Percentiles rank a stretch among this genome's conserved stretches.
Conservation (phyloP, 1,284 basidiomycete species). For the Cutaneotrichosporon curvatum region DNA sequence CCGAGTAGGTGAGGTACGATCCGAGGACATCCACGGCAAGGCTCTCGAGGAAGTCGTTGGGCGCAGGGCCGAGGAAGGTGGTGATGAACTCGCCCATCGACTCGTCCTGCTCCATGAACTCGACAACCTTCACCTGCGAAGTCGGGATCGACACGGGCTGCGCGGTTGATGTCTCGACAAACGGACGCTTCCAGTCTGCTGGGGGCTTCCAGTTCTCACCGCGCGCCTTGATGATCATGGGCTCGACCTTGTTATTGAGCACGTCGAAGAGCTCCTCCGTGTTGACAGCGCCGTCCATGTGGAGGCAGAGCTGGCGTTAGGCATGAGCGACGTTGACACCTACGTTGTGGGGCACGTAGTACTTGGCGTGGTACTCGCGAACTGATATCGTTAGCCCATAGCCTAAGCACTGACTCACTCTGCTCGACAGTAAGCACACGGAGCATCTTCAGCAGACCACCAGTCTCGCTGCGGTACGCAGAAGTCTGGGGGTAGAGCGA, state of each 20-base stretch:
- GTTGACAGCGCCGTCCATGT: constrained; percentile 51
- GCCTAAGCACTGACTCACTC: constrained; percentile 55
- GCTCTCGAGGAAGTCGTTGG: constrained; percentile 65
- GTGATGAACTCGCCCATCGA: constrained; percentile 81
- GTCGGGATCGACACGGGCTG: constrained; percentile 55
- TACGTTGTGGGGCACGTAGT: constrained; percentile 95
- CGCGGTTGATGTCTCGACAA: constrained; percentile 78
- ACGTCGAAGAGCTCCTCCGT: constrained; percentile 55
- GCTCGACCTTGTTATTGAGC: constrained; percentile 73
- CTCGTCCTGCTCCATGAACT: constrained; percentile 98
- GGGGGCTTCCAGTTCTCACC: constrained; percentile 47
- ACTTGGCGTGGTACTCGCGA: constrained; percentile 77
- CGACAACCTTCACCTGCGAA: constrained; percentile 57
- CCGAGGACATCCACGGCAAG: constrained; percentile 79
- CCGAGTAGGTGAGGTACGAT: constrained; percentile 83
- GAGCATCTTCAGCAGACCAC: constrained; percentile 88
- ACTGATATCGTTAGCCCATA: constrained; percentile 52
- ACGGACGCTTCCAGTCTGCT: constrained; percentile 84
- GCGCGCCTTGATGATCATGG: constrained; percentile 54
- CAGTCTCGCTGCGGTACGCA: constrained; percentile 93
- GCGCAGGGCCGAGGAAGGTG: constrained; percentile 70
- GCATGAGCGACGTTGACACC: constrained; percentile 33
- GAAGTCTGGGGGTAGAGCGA: constrained; percentile 72
- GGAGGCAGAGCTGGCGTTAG: constrained; percentile 40
- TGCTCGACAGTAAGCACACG: constrained; percentile 80